phyloP scores from a whole-genome alignment of 148 eudicot species.

The Heliamphora exappendiculata region DNA sequence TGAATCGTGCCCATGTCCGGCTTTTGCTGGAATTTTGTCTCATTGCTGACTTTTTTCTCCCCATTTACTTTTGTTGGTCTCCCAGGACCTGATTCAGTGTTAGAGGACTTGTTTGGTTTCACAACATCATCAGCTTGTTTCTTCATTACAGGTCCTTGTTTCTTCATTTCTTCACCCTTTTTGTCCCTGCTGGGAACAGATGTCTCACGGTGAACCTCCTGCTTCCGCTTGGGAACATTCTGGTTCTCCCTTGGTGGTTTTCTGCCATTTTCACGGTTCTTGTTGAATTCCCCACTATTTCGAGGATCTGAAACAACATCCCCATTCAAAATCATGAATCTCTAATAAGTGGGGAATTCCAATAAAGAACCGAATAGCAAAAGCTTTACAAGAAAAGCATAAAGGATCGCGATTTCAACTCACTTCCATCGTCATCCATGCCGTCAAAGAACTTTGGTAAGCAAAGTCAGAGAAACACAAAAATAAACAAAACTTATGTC shows the following conservation, averaged over 20 bases:
- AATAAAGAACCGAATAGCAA: conserved; percentile 37
- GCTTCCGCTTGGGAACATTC: conserved; percentile 30
- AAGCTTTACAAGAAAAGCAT: conserved; percentile 22
- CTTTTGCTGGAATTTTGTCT: conserved; percentile 38
- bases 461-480: conserved; percentile 15
- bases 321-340: conserved; percentile 24
- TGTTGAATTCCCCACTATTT: conserved; percentile 58
- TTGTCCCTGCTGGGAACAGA: conserved; percentile 29
- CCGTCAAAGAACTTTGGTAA: conserved; percentile 73
- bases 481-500: conserved; percentile 26
- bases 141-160: conserved; percentile 29
- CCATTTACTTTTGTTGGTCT: conserved; percentile 44
- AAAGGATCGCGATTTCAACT: conserved; percentile 41
- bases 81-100: conserved; percentile 42
- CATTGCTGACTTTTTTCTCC: conserved; percentile 29
- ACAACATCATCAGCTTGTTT: conserved; percentile 20
- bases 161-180: conserved; percentile 34
- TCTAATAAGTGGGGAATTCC: conserved; percentile 37
- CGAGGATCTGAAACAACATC: conserved; percentile 66
- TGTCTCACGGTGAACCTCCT: conserved; percentile 24
- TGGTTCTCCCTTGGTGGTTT: conserved; percentile 36
- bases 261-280: conserved; percentile 47
- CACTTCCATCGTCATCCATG: conserved; percentile 95
- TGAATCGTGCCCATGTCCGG: conserved; percentile 29
- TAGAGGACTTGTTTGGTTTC: conserved; percentile 44